These are phyloP conservation scores for Boletus semigastroideus DNA, from an alignment of 1,284 basidiomycete species.

Conservation along the genomic window DNA sequence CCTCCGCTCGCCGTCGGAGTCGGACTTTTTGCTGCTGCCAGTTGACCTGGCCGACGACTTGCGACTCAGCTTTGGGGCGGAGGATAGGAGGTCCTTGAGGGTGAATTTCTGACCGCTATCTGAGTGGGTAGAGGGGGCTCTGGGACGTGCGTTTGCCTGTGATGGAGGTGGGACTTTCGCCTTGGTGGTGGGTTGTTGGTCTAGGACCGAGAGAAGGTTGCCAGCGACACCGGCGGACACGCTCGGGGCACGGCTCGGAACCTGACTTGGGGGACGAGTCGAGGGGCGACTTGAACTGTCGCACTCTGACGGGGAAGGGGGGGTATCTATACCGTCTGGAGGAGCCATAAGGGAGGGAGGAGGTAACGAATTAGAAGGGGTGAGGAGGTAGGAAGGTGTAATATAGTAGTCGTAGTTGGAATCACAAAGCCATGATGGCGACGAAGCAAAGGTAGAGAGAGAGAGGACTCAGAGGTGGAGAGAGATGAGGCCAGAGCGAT, in stretches of 20 bases:
- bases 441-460: conserved; percentile 8
- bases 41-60: conserved; percentile 71
- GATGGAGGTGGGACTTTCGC: conserved; percentile 29
- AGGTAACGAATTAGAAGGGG: neutral
- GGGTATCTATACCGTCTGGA: conserved; percentile 49
- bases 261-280: conserved; percentile 57
- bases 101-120: conserved; percentile 74
- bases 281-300: conserved; percentile 63
- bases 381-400: too few relatives aligned
- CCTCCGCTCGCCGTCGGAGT: conserved; percentile 63
- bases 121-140: conserved; percentile 51
- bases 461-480: conserved; percentile 1
- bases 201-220: conserved; percentile 35
- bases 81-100: conserved; percentile 73
- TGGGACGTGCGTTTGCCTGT: conserved; percentile 32
- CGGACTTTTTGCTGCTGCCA: conserved; percentile 62
- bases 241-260: conserved; percentile 54
- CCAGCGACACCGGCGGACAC: conserved; percentile 52
- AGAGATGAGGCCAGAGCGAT: conserved; percentile 5
- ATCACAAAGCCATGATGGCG: too few relatives aligned
- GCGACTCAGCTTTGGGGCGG: conserved; percentile 68
- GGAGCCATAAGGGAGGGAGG: conserved; percentile 37
- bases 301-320: conserved; percentile 55
- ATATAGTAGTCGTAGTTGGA: neutral
- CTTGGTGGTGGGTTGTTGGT: conserved; percentile 25